phyloP scores from a whole-genome alignment of 805 yeast species.

The Pichia phayaonensis region DNA sequence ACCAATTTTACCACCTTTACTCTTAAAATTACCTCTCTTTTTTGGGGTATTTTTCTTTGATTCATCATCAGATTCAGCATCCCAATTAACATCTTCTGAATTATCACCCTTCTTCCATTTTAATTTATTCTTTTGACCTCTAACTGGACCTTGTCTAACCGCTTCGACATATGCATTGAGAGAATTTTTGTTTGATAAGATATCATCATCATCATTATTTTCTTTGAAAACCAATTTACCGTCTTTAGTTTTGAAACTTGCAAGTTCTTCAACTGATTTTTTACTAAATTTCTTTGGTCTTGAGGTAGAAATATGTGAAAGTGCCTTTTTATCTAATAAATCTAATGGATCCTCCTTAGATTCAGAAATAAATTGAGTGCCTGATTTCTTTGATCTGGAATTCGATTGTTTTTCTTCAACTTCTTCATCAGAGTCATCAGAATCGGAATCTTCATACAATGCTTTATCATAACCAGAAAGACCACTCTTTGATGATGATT shows the following conservation, averaged over 20 bases:
- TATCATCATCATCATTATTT: constrained; percentile 39
- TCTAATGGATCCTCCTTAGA: constrained; percentile 72
- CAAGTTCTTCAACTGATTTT: constrained; percentile 31
- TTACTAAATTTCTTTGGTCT: constrained; percentile 59
- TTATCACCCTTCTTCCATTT: constrained; percentile 64
- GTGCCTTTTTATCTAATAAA: constrained; percentile 74
- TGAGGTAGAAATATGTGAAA: constrained; percentile 84
- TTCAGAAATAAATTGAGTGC: constrained; percentile 68
- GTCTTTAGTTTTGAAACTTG: constrained; percentile 43
- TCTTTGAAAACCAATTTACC: constrained; percentile 68
- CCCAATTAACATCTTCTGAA: constrained; percentile 34
- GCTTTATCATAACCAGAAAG: constrained; percentile 92
- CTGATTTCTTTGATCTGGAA: constrained; percentile 15
- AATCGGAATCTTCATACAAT: constrained; percentile 67
- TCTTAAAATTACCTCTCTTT: constrained; percentile 8
- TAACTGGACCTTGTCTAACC: constrained; percentile 83
- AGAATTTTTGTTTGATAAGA: constrained; percentile 43
- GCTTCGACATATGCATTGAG: constrained; percentile 93
- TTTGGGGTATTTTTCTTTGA: constrained; percentile 1
- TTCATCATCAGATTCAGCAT: constrained; percentile 26
- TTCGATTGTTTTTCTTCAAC: constrained; percentile 20
- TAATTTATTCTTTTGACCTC: constrained; percentile 88
- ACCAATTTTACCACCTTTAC: constrained; percentile 18
- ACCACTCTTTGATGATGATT: constrained; percentile 24
- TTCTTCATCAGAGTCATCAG: constrained; percentile 43